Evolutionary conservation across 768 basidiomycete genomes (phyloP).

Genomic region (Kwoniella bestiolae): DNA sequence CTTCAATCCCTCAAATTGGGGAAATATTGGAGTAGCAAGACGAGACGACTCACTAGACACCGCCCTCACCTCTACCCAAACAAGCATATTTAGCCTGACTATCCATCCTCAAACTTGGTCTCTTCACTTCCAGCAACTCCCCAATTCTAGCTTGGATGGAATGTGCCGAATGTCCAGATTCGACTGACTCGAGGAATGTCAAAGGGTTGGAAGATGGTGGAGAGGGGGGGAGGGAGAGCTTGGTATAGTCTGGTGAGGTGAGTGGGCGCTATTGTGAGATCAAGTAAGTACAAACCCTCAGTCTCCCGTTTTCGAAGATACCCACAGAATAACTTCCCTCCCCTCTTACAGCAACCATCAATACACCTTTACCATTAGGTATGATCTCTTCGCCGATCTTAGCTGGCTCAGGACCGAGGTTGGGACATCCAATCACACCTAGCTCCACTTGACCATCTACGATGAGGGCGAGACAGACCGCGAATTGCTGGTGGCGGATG

Average conservation of each 20-base stretch:
- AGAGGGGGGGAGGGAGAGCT: slow-evolving; percentile 62
- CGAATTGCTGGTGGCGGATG: slow-evolving; percentile 88
- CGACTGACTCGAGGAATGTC: slow-evolving; percentile 84
- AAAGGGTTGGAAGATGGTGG: slow-evolving; percentile 61
- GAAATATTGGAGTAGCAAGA: no score
- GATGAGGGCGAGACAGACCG: slow-evolving; percentile 85
- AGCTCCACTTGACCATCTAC: slow-evolving; percentile 76
- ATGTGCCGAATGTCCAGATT: slow-evolving; percentile 88
- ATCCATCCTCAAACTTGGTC: slow-evolving; percentile 81
- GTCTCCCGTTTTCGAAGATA: slow-evolving; percentile 3
- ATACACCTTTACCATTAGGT: slow-evolving; percentile 66
- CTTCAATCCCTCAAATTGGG: no score
- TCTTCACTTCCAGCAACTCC: slow-evolving; percentile 67
- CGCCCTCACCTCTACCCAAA: slow-evolving; percentile 83
- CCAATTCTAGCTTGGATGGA: slow-evolving; percentile 78
- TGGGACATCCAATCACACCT: slow-evolving; percentile 90
- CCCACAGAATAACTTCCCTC: slow-evolving; percentile 64
- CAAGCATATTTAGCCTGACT: slow-evolving; percentile 94
- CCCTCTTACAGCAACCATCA: slow-evolving; percentile 85
- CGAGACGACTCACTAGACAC: slow-evolving; percentile 51
- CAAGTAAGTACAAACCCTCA: no score
- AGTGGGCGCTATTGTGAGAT: slow-evolving; percentile 63
- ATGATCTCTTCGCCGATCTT: slow-evolving; percentile 62
- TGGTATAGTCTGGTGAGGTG: slow-evolving; percentile 61
- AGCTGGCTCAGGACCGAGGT: slow-evolving; percentile 66